Evolutionary conservation across 768 basidiomycete species (phyloP), one percentile per base, ranked within the genome.

Genomic region (Neoboletus brunneissimus): DNA sequence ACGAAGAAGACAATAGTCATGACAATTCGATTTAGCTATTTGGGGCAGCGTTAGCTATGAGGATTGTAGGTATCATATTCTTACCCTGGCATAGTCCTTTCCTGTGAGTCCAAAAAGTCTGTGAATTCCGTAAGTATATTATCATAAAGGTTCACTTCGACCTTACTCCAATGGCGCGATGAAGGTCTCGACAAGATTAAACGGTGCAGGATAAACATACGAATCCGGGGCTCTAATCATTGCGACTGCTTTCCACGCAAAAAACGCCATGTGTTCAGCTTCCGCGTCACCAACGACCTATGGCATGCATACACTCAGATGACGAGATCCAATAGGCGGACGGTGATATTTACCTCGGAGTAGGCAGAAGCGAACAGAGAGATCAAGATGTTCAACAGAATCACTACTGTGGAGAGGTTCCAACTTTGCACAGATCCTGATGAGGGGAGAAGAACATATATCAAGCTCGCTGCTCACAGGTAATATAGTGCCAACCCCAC

Each of bases 291-390:
- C 83, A 1, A 92, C 79, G 9, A 93, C 82, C 90, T 92, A 56
- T 41, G 20, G n/a, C 25, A 52, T 38, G 27, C n/a, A 51, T 60
- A 12, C 29, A 35, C 7, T 49, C 27, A 51, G 57, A 42, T 29
- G 46, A 54, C 18, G 32, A 51, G 22, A 13, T 3, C 12, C 12
- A 9, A 31, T 22, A 38, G 22, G 20, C 15, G 48, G 16, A 16
- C 38, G 13, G 27, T 3, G 43, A 25, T n/a, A 74, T 81, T 69
- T 53, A 91, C 92, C 64, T 94, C 94, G 12, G 87, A 84, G 65
- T 96, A 96, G 1, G 94, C 93, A 48, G 93, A 91, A 18, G 94
- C 86, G 70, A 97, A 97, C 63, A 98, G 75, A n/a, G 94, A 97
- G 63, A 98, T 94, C 66, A 98, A 79, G 67, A 98, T 86, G 68